Evolutionary conservation across 192 early-diverging fungal species (phyloP), one percentile per base, ranked within the genome.

Genomic region (Blastocladiella britannica): DNA sequence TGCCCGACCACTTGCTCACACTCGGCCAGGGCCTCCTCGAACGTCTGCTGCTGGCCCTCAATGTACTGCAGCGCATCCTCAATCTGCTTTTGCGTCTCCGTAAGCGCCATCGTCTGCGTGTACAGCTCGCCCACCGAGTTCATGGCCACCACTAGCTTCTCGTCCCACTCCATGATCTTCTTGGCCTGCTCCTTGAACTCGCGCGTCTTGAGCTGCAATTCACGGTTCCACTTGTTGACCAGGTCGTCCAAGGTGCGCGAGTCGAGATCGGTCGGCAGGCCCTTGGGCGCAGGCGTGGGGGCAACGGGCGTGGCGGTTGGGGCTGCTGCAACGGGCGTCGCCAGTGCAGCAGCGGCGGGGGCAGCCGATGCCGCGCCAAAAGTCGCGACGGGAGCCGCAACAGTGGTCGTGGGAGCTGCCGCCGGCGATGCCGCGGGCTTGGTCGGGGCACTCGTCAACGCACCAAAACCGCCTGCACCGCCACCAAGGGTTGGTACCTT

Each of bases 191-290:
- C 71, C 57, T 89, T 86, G 73, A 95, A 97, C 28, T 85, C 84
- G 26, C 77, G 75, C 2, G 86, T 84, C 53, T 80, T 77, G 37
- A 68, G 72, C 37, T 87, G 78, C 31, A 97, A 74, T 63, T 93
- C 85, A 15, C 68, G 66, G 20, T 82, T 86, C 94, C 94, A 97
- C 69, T 82, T 79, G 43, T 87, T 82, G 29, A 91, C 65, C 52
- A 97, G 87, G 58, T 91, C 89, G 58, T 91, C 87, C 69, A 97
- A 73, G 25, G 85, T 89, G n/a, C n/a, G n/a, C n/a, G n/a, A n/a
- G n/a, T n/a, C n/a, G n/a, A n/a, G n/a, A n/a, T n/a, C n/a, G n/a
- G n/a, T n/a, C n/a, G n/a, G n/a, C n/a, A n/a, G n/a, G n/a, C n/a
- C n/a, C n/a, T n/a, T n/a, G n/a, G n/a, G n/a, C n/a, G n/a, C n/a